Conservation (phyloP, 257 asterid genomes). For the Fraxinus excelsior region DNA sequence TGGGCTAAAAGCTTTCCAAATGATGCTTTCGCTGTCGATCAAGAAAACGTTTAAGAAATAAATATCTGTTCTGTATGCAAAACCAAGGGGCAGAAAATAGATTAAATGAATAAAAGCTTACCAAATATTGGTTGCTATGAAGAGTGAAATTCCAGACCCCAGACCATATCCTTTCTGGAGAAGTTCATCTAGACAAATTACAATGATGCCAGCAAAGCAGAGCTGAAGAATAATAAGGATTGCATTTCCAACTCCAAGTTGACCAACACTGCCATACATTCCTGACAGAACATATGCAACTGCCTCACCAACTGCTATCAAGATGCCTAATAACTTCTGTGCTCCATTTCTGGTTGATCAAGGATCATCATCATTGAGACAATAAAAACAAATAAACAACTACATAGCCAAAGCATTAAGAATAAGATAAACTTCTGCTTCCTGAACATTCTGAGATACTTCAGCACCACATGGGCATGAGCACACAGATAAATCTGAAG, state of each 20-base stretch:
- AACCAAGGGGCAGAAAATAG: neutral
- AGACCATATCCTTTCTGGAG: constrained; percentile 45
- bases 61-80: neutral
- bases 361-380: neutral
- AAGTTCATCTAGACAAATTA: constrained; percentile 41
- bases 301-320: constrained; percentile 45
- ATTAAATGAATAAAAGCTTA: constrained; percentile 12
- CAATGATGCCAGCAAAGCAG: constrained; percentile 40
- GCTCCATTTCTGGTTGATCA: constrained; percentile 33
- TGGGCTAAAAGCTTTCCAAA: constrained; percentile 44
- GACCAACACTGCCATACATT: constrained; percentile 41
- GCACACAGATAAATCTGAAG: neutral
- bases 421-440: neutral
- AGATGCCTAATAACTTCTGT: constrained; percentile 39
- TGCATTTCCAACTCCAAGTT: constrained; percentile 46
- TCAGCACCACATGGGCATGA: neutral
- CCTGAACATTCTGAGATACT: neutral
- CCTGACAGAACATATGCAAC: constrained; percentile 44
- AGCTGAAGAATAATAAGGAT: constrained; percentile 39
- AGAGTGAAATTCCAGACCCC: constrained; percentile 42
- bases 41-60: neutral
- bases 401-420: too few species aligned
- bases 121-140: constrained; percentile 44
- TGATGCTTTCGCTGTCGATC: constrained; percentile 37
- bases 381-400: neutral